A percentile compares a stretch with the other conserved stretches of the same genome.
Evolutionary conservation across 2,329 filamentous ascomycete species (phyloP).

Genomic region (Fusarium circinatum): DNA sequence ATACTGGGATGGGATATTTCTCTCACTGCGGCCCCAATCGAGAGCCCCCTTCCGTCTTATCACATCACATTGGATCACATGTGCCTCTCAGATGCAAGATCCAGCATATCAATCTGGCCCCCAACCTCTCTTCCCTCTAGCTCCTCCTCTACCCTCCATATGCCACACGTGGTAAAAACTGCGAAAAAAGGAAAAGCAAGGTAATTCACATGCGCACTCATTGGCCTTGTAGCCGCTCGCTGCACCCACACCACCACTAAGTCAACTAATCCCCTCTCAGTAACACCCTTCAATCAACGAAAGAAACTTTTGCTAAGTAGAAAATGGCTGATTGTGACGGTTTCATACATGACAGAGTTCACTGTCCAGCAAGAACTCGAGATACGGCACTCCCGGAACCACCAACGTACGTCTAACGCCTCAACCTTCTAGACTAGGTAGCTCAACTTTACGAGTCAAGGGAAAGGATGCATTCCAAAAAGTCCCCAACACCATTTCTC

Average conservation of each 20-base stretch:
- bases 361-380: neutral
- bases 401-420: neutral
- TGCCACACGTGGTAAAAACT: conserved; percentile 31
- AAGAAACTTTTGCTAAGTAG: neutral
- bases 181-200: neutral
- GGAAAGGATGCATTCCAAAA: neutral
- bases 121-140: conserved; percentile 14
- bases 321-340: neutral
- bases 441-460: neutral
- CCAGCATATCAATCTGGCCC: conserved; percentile 34
- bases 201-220: conserved; percentile 8
- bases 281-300: neutral
- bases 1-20: neutral
- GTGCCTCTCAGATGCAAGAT: conserved; percentile 22
- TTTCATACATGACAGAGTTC: neutral
- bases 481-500: neutral
- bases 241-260: conserved; percentile 33
- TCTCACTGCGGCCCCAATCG: conserved; percentile 17
- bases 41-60: conserved; percentile 7
- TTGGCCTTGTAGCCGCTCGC: conserved; percentile 41
- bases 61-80: conserved; percentile 12
- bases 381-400: neutral
- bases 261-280: neutral
- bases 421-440: neutral
- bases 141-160: conserved; percentile 14